Base-by-base conservation (phyloP, 2,329 filamentous ascomycete species). In the Scedosporium dehoogii region DNA sequence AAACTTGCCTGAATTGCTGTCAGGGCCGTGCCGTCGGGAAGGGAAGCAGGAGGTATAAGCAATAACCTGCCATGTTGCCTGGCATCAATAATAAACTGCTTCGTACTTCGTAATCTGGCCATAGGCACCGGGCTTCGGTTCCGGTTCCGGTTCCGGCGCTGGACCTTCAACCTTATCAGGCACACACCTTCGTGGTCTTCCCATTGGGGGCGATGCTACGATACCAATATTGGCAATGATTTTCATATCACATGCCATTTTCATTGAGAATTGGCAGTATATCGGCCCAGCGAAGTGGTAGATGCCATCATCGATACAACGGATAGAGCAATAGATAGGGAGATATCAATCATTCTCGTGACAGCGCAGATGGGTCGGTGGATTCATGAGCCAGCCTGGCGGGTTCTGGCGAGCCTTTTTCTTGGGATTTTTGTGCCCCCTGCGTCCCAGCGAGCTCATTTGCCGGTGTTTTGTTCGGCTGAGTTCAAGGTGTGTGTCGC, bases 1-100 rank as follows among this genome's bases (percentile, higher is more conserved):
- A 56, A 56, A 56, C 46, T 25, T 61, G 46, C 59, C 59, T 61
- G 59, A 61, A 61, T 33, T 58, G 27, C 51, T 48, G 18, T 55
- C 51, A 55, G 51, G 51, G 51, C 51, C 51, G 51, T 55, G 51
- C 51, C 51, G 51, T 55, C 51, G 51, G 51, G 51, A 55, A 55
- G 51, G 51, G 18, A 27, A 23, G 51, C 51, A 55, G 23, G 18
- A 55, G 29, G 29, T 6, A 33, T 33, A 33, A 55, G 18, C 12
- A 21, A 14, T 10, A 55, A 14, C 18, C 23, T 27, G 51, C 51
- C 16, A 18, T 18, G 23, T 23, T 16, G 23, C 5, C 51, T 23
- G 23, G 21, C 51, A 12, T 38, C 33, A 38, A 38, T 38, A 38
- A 38, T 38, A n/a, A n/a, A n/a, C n/a, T n/a, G n/a, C n/a, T n/a